These are phyloP conservation scores for Picea sitchensis DNA, from an alignment of 75 land plant genomes.

Conservation along the genomic window DNA sequence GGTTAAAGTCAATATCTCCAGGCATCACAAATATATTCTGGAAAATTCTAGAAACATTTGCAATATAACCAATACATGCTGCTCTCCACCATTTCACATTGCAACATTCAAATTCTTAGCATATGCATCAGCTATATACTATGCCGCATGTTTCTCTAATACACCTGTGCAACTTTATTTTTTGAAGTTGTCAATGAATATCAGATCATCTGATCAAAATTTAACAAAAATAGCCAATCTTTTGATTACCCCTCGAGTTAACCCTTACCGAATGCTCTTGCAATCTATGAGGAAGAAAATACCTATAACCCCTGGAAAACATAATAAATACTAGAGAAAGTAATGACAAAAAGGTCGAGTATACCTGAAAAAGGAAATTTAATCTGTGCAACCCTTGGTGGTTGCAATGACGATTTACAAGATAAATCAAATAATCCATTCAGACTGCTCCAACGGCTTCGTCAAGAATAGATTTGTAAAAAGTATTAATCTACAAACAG, in stretches of 20 bases:
- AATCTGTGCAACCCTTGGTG: neutral
- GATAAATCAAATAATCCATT: neutral
- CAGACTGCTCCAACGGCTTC: slow-evolving; percentile 5
- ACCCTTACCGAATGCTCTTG: neutral
- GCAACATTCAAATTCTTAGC: neutral
- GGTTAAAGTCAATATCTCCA: slow-evolving; percentile 4
- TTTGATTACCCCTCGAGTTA: neutral
- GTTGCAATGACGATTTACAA: slow-evolving; percentile 3
- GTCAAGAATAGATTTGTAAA: neutral
- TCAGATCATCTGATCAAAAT: too few relatives aligned
- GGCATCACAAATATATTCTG: neutral
- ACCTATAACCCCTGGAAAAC: neutral
- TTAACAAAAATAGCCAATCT: too few relatives aligned
- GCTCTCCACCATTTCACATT: neutral
- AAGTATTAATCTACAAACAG: neutral
- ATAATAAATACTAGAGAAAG: neutral
- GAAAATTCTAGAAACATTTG: neutral
- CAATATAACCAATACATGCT: slow-evolving; percentile 5
- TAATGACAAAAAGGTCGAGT: neutral
- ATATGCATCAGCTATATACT: neutral
- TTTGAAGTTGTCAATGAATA: too few relatives aligned
- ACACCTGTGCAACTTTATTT: neutral
- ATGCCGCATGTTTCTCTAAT: neutral
- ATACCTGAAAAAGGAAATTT: slow-evolving; percentile 6
- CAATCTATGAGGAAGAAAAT: neutral